Evolutionary conservation across 176 grass and related monocot species (phyloP).

Genomic region (Dendrocalamus sinicus): DNA sequence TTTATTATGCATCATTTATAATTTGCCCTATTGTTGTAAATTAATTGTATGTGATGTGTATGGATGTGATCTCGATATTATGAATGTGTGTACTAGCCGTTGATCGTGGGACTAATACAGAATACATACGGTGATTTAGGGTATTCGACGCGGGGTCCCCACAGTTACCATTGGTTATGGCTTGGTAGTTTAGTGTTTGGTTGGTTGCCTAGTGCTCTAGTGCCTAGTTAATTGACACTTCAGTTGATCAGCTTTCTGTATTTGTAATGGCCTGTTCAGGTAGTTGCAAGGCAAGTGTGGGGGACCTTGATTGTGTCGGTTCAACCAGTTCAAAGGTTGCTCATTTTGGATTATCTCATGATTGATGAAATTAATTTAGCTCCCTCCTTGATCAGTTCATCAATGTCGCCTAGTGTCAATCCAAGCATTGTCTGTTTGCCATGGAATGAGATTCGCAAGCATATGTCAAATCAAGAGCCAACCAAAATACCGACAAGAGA

Average conservation of each 20-base stretch:
- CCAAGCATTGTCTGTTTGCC: neutral
- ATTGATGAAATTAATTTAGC: constrained; percentile 36
- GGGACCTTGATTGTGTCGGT: constrained; percentile 17
- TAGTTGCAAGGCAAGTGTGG: constrained; percentile 37
- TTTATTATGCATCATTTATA: too few species aligned
- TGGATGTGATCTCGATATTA: too few species aligned
- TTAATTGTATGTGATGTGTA: too few species aligned
- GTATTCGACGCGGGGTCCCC: too few species aligned
- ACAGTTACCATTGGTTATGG: neutral
- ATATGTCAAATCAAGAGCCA: neutral
- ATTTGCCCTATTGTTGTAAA: too few species aligned
- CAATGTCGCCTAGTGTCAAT: constrained; percentile 10
- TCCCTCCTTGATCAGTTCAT: neutral
- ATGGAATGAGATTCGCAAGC: neutral
- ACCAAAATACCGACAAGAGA: neutral
- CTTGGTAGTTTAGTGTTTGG: neutral
- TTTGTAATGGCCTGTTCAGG: constrained; percentile 21
- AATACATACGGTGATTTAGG: too few species aligned
- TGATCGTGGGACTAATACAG: too few species aligned
- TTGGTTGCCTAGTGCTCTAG: constrained; percentile 6
- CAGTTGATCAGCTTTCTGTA: constrained; percentile 21
- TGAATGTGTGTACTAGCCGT: too few species aligned
- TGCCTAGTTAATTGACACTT: neutral
- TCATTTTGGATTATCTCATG: constrained; percentile 26
- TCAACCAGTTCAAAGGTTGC: constrained; percentile 43